phyloP scores from a whole-genome alignment of 202 grass and related monocot species.

The Carex sylvatica region DNA sequence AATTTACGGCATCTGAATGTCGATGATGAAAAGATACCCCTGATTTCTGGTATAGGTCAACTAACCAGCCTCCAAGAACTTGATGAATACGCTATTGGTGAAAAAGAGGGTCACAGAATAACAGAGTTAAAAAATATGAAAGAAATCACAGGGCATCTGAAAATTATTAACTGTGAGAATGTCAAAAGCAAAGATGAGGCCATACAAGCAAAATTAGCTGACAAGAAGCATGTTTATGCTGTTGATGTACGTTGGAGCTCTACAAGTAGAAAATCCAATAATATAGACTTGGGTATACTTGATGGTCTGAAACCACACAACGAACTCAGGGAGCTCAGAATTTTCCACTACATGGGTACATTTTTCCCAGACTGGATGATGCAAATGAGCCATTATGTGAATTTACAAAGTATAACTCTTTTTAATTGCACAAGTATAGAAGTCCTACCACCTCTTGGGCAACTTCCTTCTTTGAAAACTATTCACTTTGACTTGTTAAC shows the following conservation, averaged over 20 bases:
- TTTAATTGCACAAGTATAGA: neutral
- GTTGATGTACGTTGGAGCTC: neutral
- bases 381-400: neutral
- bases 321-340: constrained; percentile 2
- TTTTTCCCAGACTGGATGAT: constrained; percentile 13
- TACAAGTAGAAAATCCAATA: neutral
- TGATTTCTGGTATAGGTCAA: neutral
- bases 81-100: constrained; percentile 1
- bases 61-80: constrained; percentile 34
- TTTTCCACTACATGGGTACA: constrained; percentile 6
- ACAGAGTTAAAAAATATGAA: constrained; percentile 31
- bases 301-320: constrained; percentile 29
- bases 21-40: neutral
- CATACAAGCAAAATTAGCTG: neutral
- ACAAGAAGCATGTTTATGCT: constrained; percentile 11
- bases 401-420: neutral
- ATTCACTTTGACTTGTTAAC: neutral
- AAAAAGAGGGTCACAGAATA: constrained; percentile 24
- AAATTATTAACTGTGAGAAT: constrained; percentile 4
- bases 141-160: constrained; percentile 8
- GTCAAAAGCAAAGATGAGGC: constrained; percentile 26
- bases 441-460: constrained; percentile 24
- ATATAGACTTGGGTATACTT: constrained; percentile 10
- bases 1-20: neutral
- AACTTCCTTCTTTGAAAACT: constrained; percentile 15